These are phyloP conservation scores for Halophytophthora polymorphica DNA, from an alignment of 352 stramenopile genomes.

Conservation along the genomic window DNA sequence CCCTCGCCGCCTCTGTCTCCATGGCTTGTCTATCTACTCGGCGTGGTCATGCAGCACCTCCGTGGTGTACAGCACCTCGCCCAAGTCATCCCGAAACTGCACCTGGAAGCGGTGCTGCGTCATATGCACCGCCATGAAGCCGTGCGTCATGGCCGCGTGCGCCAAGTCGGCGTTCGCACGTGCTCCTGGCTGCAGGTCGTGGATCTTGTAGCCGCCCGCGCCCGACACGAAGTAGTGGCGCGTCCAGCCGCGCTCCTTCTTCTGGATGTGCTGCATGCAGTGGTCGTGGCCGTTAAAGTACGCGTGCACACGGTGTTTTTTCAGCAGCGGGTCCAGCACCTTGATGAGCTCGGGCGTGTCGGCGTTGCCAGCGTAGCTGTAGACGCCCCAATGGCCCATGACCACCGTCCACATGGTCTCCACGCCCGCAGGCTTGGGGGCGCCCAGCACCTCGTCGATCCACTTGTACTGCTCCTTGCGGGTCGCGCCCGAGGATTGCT, in stretches of 20 bases:
- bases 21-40: no score
- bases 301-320: constrained; percentile 81
- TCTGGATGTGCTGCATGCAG: constrained; percentile 77
- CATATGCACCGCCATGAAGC: constrained; percentile 81
- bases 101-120: constrained; percentile 68
- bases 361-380: constrained; percentile 81
- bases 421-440: constrained; percentile 54
- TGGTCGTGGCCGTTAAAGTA: constrained; percentile 89
- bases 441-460: constrained; percentile 63
- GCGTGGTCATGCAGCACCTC: constrained; percentile 54
- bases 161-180: constrained; percentile 67
- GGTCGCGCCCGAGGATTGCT: constrained; percentile 58
- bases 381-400: constrained; percentile 81
- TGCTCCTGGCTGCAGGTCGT: constrained; percentile 62
- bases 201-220: constrained; percentile 71
- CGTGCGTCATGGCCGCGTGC: constrained; percentile 79
- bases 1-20: no score
- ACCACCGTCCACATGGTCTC: constrained; percentile 86
- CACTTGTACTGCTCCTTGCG: constrained; percentile 72
- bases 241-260: constrained; percentile 35
- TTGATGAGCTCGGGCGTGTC: constrained; percentile 77
- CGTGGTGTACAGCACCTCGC: constrained; percentile 80
- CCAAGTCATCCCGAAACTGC: constrained; percentile 63
- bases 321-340: constrained; percentile 63
- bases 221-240: constrained; percentile 82